Conservation (phyloP, 371 early-diverging fungal genomes). For the Blakeslea trispora region DNA sequence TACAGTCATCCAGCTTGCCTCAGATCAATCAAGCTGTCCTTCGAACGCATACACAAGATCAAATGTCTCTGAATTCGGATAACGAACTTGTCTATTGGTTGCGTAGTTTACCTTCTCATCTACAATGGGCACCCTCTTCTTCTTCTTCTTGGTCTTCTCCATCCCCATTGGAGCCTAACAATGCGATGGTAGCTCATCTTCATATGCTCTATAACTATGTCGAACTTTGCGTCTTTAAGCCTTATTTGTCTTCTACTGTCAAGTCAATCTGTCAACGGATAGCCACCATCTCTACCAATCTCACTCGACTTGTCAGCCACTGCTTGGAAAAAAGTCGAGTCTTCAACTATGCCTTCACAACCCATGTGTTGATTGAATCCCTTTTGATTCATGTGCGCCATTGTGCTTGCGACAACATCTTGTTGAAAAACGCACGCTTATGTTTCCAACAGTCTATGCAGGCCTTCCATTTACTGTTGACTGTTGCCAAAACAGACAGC, state of each 20-base stretch:
- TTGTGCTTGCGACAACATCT: constrained; percentile 16
- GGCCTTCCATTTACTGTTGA: constrained; percentile 18
- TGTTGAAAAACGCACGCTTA: constrained; percentile 35
- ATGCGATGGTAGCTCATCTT: constrained; percentile 20
- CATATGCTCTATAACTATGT: constrained; percentile 35
- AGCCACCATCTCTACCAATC: constrained; percentile 19
- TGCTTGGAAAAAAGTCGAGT: constrained; percentile 17
- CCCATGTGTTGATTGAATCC: constrained; percentile 19
- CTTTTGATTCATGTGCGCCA: constrained; percentile 17
- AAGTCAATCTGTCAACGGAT: constrained; percentile 25
- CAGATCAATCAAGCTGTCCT: constrained; percentile 15
- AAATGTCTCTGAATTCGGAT: constrained; percentile 20
- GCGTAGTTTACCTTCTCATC: constrained; percentile 24
- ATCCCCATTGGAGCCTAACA: constrained; percentile 16
- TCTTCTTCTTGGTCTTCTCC: constrained; percentile 6
- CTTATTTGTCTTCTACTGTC: constrained; percentile 22
- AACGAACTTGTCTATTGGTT: constrained; percentile 30
- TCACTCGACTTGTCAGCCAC: constrained; percentile 16
- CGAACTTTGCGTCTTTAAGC: constrained; percentile 25
- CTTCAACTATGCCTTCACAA: constrained; percentile 16
- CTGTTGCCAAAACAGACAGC: constrained; percentile 2
- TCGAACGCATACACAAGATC: constrained; percentile 24
- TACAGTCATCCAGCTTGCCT: constrained; percentile 16
- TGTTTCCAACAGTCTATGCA: constrained; percentile 46
- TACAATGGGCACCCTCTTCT: constrained; percentile 32